Conservation (phyloP, 2,329 filamentous ascomycete species). For the Coniochaeta sp. region DNA sequence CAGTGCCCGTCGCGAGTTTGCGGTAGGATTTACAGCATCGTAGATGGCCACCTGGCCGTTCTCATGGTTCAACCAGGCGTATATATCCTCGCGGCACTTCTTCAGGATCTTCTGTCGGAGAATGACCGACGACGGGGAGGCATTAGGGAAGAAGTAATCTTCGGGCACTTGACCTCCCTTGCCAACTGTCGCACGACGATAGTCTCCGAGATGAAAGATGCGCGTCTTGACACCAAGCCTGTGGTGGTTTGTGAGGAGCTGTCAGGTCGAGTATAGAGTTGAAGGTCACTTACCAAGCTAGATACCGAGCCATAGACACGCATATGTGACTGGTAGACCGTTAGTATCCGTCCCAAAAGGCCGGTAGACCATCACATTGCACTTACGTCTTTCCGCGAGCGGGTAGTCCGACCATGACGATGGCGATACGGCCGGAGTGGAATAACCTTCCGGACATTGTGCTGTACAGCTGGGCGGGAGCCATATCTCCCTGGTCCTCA, state of each 20-base stretch:
- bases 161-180: constrained; percentile 80
- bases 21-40: constrained; percentile 91
- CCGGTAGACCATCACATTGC: neutral
- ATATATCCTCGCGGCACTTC: constrained; percentile 95
- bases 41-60: constrained; percentile 98
- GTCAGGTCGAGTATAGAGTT: neutral
- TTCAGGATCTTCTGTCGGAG: constrained; percentile 95
- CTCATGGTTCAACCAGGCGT: constrained; percentile 91
- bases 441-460: constrained; percentile 96
- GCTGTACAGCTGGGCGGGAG: constrained; percentile 94
- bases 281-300: constrained; percentile 63
- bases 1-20: constrained; percentile 71
- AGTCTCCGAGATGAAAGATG: constrained; percentile 96
- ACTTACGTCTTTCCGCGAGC: constrained; percentile 89
- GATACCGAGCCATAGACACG: constrained; percentile 87
- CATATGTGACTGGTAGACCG: constrained; percentile 66
- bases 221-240: constrained; percentile 96
- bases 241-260: constrained; percentile 10
- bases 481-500: constrained; percentile 66
- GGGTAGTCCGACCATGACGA: constrained; percentile 91
- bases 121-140: constrained; percentile 85
- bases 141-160: constrained; percentile 96
- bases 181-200: constrained; percentile 84
- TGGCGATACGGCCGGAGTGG: constrained; percentile 93
- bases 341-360: constrained; percentile 10